Evolutionary conservation across 495 filamentous ascomycete genomes (phyloP), one percentile per base, ranked within the genome.

Genomic region (Lepraria neglecta): DNA sequence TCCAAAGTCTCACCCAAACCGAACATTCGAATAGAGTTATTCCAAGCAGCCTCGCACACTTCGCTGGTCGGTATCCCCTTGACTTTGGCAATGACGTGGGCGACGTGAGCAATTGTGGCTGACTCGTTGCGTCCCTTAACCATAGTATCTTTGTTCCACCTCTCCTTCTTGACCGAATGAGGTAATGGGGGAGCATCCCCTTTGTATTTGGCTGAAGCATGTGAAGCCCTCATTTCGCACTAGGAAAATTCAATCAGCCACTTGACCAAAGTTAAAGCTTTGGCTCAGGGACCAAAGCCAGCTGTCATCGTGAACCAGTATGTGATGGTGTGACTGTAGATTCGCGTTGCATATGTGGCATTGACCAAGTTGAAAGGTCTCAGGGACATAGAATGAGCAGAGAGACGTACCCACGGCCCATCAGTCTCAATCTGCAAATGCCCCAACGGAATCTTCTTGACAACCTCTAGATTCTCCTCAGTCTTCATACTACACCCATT

Each of bases 401-500:
- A 53, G 66, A 19, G 33, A 66, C 70, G 61, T 74, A 81, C 79
- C 91, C 92, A 97, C 33, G 91, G 91, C 10, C 92, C 92, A 74
- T 97, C 92, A 6, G 91, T 97, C 79, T 97, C 91, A 48, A 97
- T 81, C 80, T 95, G 92, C 51, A 97, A 68, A 53, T 84, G 66
- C 24, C 85, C 82, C 38, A 97, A 73, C 6, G 84, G 87, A 28
- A 96, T 80, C 63, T 87, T 82, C 60, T 79, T 82, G 0, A 95
- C 89, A 5, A 96, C 90, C 7, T 80, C 85, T 21, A 95, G 77
- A 61, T 95, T 96, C 70, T 94, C 90, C 17, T 85, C 87, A 1
- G 90, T 96, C 76, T 96, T 96, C 78, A 97, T 81, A 66, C 87
- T 90, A 71, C 92, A 96, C 24, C 92, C 92, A 68, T 97, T 97